Conservation (phyloP, 352 stramenopile genomes). For the Phytopythium chamaehyphon region DNA sequence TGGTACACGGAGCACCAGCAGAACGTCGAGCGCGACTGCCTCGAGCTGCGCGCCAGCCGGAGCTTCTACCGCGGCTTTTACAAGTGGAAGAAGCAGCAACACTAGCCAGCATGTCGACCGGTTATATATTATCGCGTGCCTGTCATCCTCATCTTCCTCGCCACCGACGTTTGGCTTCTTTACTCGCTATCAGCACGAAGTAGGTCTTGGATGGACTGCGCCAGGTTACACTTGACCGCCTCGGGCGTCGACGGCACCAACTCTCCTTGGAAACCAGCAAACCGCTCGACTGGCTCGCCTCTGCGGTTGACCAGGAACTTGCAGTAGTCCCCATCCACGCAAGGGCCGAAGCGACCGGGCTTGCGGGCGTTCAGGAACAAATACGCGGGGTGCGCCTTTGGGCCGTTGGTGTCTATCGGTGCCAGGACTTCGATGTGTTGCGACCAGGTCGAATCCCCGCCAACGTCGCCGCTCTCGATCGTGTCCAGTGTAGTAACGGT, state of each 20-base stretch:
- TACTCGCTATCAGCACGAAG: not conserved
- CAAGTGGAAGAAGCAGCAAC: conserved; percentile 1
- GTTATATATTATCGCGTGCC: not conserved
- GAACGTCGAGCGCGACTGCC: conserved; percentile 46
- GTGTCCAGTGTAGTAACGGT: conserved; percentile 54
- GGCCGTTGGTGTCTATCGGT: conserved; percentile 88
- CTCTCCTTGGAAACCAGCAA: conserved; percentile 12
- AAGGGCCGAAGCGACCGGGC: conserved; percentile 43
- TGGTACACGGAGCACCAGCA: conserved; percentile 43
- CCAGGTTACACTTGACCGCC: not conserved
- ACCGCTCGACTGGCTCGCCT: conserved; percentile 73
- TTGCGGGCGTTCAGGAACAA: conserved; percentile 77
- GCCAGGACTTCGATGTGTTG: conserved; percentile 43
- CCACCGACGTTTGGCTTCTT: not conserved
- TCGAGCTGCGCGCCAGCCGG: conserved; percentile 14
- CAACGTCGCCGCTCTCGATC: conserved; percentile 15
- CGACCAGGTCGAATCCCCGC: not conserved
- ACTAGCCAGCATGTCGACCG: not conserved
- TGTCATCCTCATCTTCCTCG: not conserved
- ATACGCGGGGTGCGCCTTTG: conserved; percentile 67
- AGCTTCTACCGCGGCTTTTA: conserved; percentile 7
- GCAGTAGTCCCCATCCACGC: conserved; percentile 88
- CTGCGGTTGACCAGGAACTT: conserved; percentile 88
- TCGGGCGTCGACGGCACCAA: not conserved
- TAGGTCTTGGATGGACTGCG: not conserved